phyloP scores from a whole-genome alignment of 2,329 filamentous ascomycete species.

The Alternaria sp. region DNA sequence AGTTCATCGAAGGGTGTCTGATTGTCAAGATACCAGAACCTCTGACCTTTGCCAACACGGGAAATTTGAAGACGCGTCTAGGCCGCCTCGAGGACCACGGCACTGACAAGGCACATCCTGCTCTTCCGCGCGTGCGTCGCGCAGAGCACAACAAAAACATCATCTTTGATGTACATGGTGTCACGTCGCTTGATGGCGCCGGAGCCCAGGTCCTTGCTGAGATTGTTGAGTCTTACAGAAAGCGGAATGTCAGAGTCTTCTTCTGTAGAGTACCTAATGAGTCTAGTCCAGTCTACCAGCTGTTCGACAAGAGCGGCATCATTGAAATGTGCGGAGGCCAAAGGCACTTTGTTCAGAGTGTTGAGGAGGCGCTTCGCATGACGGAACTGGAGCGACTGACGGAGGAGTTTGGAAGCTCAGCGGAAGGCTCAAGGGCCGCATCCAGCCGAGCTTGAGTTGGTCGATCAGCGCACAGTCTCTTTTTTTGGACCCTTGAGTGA shows the following conservation, averaged over 20 bases:
- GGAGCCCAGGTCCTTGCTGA: constrained; percentile 90
- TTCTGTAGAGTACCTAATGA: constrained; percentile 68
- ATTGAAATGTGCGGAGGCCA: constrained; percentile 81
- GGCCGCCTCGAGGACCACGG: constrained; percentile 88
- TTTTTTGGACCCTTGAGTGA: background rate
- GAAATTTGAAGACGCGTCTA: constrained; percentile 84
- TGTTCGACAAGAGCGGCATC: constrained; percentile 83
- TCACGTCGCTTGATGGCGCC: constrained; percentile 91
- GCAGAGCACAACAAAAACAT: constrained; percentile 88
- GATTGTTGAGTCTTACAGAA: constrained; percentile 83
- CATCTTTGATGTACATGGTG: constrained; percentile 98
- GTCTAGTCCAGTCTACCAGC: constrained; percentile 68
- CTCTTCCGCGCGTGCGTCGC: constrained; percentile 78
- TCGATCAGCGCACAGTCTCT: background rate
- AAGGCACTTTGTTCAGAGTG: constrained; percentile 79
- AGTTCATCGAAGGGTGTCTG: constrained; percentile 89
- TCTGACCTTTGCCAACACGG: constrained; percentile 95
- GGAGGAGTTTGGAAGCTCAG: constrained; percentile 47
- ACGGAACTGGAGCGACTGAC: constrained; percentile 73
- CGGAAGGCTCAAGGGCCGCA: constrained; percentile 32
- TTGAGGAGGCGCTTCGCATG: constrained; percentile 82
- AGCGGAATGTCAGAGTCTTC: constrained; percentile 78
- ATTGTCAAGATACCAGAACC: constrained; percentile 99
- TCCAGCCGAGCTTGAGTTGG: constrained; percentile 17
- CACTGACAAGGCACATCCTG: constrained; percentile 83